Evolutionary conservation across 2,329 filamentous ascomycete genomes (phyloP).

Genomic region (Aspergillus sp.): DNA sequence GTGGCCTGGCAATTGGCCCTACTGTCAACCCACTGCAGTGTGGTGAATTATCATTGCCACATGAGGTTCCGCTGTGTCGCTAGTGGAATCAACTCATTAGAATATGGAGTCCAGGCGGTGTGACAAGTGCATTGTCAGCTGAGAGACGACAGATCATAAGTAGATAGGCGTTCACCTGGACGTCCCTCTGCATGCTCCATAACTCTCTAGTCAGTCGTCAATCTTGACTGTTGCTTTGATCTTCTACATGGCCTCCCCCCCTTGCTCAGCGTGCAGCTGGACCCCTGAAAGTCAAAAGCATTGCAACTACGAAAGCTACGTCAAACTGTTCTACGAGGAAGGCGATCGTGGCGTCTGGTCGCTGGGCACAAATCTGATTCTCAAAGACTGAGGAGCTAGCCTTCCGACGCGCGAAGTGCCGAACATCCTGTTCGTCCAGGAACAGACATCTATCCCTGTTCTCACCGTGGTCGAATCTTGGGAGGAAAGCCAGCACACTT

Average conservation of each 20-base stretch:
- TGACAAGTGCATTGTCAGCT: too few relatives aligned
- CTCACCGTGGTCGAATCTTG: constrained; percentile 18
- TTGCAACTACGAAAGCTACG: constrained; percentile 8
- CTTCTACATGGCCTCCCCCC: neutral
- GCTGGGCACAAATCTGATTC: constrained; percentile 27
- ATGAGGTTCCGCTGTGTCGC: too few relatives aligned
- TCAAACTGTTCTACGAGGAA: constrained; percentile 20
- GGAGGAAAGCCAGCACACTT: constrained; percentile 16
- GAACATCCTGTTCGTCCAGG: constrained; percentile 18
- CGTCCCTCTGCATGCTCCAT: too few relatives aligned
- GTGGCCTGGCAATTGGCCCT: too few relatives aligned
- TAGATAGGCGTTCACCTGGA: too few relatives aligned
- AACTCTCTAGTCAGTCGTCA: too few relatives aligned
- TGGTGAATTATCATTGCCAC: too few relatives aligned
- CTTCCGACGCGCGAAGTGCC: constrained; percentile 13
- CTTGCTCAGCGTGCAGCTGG: constrained; percentile 7
- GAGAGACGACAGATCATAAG: too few relatives aligned
- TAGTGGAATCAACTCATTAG: too few relatives aligned
- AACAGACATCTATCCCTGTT: constrained; percentile 21
- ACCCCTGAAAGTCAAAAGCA: constrained; percentile 4
- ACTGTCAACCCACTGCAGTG: too few relatives aligned
- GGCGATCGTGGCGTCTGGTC: constrained; percentile 29
- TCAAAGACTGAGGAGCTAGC: constrained; percentile 24
- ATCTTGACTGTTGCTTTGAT: too few relatives aligned
- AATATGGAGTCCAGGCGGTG: too few relatives aligned